These are phyloP conservation scores for Aciculosporium take DNA, from an alignment of 2,329 filamentous ascomycete genomes.

Conservation along the genomic window DNA sequence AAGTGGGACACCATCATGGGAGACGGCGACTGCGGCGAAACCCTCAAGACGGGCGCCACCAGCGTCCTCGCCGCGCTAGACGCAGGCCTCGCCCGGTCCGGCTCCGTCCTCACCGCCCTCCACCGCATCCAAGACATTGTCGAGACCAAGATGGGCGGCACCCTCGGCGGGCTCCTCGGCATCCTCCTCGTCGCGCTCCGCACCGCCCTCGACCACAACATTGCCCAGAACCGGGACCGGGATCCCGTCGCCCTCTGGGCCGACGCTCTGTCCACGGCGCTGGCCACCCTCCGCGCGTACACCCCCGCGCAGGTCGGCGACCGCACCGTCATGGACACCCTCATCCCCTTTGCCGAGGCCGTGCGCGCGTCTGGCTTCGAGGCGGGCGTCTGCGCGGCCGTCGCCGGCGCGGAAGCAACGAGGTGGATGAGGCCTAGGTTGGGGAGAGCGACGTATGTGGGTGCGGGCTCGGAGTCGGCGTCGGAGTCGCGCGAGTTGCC, in stretches of 20 bases:
- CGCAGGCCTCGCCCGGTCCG: conserved; percentile 22
- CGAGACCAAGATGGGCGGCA: conserved; percentile 41
- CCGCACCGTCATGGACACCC: conserved; percentile 42
- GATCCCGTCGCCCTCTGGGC: conserved; percentile 28
- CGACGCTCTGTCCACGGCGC: conserved; percentile 25
- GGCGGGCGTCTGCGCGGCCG: conserved; percentile 42
- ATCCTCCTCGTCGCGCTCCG: conserved; percentile 38
- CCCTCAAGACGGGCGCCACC: conserved; percentile 38
- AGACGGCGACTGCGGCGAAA: conserved; percentile 53
- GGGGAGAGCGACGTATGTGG: conserved; percentile 55
- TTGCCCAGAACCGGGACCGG: conserved; percentile 15
- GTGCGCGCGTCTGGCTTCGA: conserved; percentile 36
- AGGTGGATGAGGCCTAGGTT: conserved; percentile 50
- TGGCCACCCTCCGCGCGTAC: conserved; percentile 34
- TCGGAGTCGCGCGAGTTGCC: conserved; percentile 37
- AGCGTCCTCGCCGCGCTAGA: conserved; percentile 33
- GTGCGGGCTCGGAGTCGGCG: conserved; percentile 36
- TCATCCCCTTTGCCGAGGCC: conserved; percentile 38
- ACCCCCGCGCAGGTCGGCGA: conserved; percentile 42
- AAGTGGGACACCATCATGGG: conserved; percentile 50
- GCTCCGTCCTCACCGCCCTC: conserved; percentile 33
- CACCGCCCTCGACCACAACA: conserved; percentile 25
- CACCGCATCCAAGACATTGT: conserved; percentile 38
- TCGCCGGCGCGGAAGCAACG: conserved; percentile 46
- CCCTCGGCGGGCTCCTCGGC: conserved; percentile 37